Evolutionary conservation across 768 basidiomycete species (phyloP).

Genomic region (Hygrocybe punicea): DNA sequence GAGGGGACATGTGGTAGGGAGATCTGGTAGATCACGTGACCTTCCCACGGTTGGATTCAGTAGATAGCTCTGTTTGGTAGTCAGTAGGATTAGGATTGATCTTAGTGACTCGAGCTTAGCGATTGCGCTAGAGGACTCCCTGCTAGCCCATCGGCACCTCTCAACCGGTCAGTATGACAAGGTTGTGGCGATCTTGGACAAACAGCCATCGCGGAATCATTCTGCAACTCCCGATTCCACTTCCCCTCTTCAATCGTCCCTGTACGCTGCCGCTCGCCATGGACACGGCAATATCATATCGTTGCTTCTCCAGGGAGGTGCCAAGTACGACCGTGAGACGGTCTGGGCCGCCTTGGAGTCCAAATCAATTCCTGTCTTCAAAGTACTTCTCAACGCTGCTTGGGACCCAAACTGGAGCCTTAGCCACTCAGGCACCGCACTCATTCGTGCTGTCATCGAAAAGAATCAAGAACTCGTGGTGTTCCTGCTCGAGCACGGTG

Average conservation of each 20-base stretch:
- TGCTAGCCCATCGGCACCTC: no score
- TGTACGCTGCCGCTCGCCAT: not conserved
- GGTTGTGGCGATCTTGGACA: not conserved
- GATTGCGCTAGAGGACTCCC: no score
- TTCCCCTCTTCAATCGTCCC: not conserved
- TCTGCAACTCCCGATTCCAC: no score
- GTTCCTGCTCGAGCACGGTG: constrained; percentile 9
- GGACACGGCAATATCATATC: constrained; percentile 9
- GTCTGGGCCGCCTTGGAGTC: constrained; percentile 7
- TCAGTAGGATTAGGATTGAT: no score
- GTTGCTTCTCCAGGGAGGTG: constrained; percentile 8
- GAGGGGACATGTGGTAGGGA: no score
- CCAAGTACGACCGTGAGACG: constrained; percentile 1
- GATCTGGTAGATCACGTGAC: no score
- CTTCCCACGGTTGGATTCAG: no score
- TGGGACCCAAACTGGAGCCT: constrained; percentile 11
- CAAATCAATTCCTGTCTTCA: constrained; percentile 6
- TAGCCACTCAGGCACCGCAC: constrained; percentile 13
- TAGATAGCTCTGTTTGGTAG: no score
- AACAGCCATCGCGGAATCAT: no score
- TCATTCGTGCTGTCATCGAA: constrained; percentile 9
- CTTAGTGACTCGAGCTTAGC: no score
- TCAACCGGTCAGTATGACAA: not conserved
- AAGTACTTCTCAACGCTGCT: constrained; percentile 10
- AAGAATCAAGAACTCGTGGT: not conserved